Evolutionary conservation across 75 land plant species (phyloP), one percentile per base, ranked within the genome.

Genomic region (Gnetum montanum): DNA sequence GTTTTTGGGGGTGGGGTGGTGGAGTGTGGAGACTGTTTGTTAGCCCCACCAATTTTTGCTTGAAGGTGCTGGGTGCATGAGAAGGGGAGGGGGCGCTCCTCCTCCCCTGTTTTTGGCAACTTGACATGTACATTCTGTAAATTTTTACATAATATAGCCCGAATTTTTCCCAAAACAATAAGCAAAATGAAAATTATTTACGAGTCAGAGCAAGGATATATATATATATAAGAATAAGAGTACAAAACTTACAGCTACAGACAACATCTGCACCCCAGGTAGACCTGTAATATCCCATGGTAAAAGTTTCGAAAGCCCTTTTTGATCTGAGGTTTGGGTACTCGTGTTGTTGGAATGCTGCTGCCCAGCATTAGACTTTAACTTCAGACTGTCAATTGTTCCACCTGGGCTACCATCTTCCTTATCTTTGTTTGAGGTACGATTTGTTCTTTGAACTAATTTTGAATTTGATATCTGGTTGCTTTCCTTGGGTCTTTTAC

Each of bases 221-320:
- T 7, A 4, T 41, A 15, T 41, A 41, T 13, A 18, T 15, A 3
- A 23, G 24, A 23, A 24, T 6, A 34, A 13, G 30, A 25, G 1
- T 11, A 43, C 19, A 28, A 41, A 31, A 27, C 89, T 83, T 81
- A 95, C 99, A 41, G 69, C 50, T 53, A 58, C 52, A 31, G 93
- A 83, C 15, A 95, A 68, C 33, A 90, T 49, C 4, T 86, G 79
- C 8, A 65, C 72, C 15, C 96, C 99, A n/a, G 81, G 79, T 38
- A 78, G 71, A 34, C 79, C 96, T 20, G 78, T 60, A 36, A 90
- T 72, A 54, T 95, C 99, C 85, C 85, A 85, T 3, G 63, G 70
- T 18, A 54, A 8, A 8, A 47, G 26, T 52, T 31, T 31, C 35
- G 40, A 65, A 12, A 58, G 8, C 2, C 60, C 37, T 19, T 35